These are phyloP conservation scores for Phytophthora crassamura DNA, from an alignment of 352 stramenopile species.

Conservation along the genomic window DNA sequence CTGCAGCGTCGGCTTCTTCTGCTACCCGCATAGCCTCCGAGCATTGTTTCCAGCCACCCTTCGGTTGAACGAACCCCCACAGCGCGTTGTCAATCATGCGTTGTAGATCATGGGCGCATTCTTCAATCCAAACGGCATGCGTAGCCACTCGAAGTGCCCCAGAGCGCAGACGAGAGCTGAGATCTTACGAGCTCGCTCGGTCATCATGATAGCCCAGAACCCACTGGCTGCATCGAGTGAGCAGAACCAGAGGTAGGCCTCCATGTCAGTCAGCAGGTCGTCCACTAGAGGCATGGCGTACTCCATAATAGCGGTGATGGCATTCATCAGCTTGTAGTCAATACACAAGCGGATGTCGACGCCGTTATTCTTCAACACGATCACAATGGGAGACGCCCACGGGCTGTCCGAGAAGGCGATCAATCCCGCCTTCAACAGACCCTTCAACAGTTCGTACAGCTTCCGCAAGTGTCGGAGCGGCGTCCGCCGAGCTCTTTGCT, in stretches of 20 bases:
- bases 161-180: constrained; percentile 1
- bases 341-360: too few species aligned
- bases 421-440: background rate
- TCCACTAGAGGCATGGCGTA: background rate
- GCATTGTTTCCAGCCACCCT: too few species aligned
- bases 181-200: background rate
- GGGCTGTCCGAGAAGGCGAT: background rate
- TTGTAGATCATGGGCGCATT: too few species aligned
- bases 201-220: constrained; percentile 7
- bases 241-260: too few species aligned
- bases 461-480: too few species aligned
- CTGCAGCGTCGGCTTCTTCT: too few species aligned
- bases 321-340: background rate
- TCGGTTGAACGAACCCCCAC: too few species aligned
- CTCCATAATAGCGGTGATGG: background rate
- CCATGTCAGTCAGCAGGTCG: too few species aligned
- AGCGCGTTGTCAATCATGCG: too few species aligned
- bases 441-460: background rate
- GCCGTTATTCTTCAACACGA: constrained; percentile 1
- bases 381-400: too few species aligned
- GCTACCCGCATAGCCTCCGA: too few species aligned
- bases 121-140: too few species aligned
- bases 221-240: constrained; percentile 1
- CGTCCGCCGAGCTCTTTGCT: background rate
- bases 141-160: background rate